Evolutionary conservation across 1,284 basidiomycete genomes (phyloP).

Genomic region (Irpex lacteus): DNA sequence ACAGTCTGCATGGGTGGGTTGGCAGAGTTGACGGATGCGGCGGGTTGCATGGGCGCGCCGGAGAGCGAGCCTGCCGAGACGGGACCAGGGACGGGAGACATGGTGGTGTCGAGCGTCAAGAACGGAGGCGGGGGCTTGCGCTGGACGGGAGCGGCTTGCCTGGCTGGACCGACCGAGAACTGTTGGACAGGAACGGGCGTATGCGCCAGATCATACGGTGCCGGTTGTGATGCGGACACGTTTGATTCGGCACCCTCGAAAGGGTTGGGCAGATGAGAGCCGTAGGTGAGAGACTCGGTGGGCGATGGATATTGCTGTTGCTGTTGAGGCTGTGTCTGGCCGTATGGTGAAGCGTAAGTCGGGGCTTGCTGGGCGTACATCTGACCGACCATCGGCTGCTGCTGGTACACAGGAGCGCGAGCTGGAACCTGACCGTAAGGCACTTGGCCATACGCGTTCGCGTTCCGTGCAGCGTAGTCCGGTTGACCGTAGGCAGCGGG

Average conservation of each 20-base stretch:
- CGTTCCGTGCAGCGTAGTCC: background rate
- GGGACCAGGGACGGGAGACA: conserved; percentile 5
- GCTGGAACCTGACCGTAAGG: background rate
- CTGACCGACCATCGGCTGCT: background rate
- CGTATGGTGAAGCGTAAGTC: conserved; percentile 5
- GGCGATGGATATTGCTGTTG: conserved; percentile 11
- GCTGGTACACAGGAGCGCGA: background rate
- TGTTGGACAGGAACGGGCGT: background rate
- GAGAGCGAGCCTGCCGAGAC: conserved; percentile 17
- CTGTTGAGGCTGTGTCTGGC: conserved; percentile 12
- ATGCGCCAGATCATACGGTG: background rate
- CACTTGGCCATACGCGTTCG: background rate
- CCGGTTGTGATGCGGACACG: background rate
- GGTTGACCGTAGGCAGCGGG: conserved; percentile 3
- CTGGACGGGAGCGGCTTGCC: conserved; percentile 15
- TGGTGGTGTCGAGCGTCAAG: conserved; percentile 18
- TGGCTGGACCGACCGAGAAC: background rate
- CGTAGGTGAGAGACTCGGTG: background rate
- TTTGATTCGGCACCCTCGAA: conserved; percentile 8
- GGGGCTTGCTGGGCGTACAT: background rate
- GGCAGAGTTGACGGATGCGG: conserved; percentile 14
- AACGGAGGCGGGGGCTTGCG: conserved; percentile 25
- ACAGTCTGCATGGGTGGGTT: conserved; percentile 15
- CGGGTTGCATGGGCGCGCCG: conserved; percentile 17
- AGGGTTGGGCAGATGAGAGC: conserved; percentile 12